Conservation (phyloP, 2,329 filamentous ascomycete genomes). For the Alternaria triticimaculans region DNA sequence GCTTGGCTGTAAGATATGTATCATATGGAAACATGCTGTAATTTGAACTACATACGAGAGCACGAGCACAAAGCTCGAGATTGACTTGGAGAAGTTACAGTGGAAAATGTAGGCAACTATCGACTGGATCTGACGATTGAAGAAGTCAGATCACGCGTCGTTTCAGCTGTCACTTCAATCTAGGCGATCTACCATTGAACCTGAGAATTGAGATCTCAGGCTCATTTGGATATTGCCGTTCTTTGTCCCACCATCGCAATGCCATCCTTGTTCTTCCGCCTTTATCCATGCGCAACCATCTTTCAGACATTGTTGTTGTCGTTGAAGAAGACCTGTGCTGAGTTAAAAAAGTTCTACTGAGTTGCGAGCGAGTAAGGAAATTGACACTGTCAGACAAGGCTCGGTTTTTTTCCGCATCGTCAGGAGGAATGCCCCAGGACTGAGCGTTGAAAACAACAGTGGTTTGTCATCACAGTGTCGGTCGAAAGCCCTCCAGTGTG, state of each 20-base stretch:
- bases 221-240: not conserved
- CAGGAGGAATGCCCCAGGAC: not conserved
- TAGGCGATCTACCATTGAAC: not conserved
- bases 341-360: not conserved
- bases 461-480: not conserved
- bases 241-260: not conserved
- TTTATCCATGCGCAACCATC: not conserved
- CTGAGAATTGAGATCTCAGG: not conserved
- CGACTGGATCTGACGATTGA: not conserved
- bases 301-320: not conserved
- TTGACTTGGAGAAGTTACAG: not conserved
- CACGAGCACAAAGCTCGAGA: not conserved
- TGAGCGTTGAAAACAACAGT: not conserved
- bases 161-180: not conserved
- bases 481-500: not conserved
- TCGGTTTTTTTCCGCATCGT: not conserved
- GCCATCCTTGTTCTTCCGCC: not conserved
- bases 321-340: not conserved
- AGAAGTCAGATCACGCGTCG: not conserved
- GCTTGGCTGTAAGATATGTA: not conserved
- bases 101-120: not conserved
- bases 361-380: not conserved
- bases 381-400: not conserved
- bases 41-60: not conserved
- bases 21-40: not conserved